Conservation (phyloP, 2,329 filamentous ascomycete species). For the Botryosphaeria dothidea region DNA sequence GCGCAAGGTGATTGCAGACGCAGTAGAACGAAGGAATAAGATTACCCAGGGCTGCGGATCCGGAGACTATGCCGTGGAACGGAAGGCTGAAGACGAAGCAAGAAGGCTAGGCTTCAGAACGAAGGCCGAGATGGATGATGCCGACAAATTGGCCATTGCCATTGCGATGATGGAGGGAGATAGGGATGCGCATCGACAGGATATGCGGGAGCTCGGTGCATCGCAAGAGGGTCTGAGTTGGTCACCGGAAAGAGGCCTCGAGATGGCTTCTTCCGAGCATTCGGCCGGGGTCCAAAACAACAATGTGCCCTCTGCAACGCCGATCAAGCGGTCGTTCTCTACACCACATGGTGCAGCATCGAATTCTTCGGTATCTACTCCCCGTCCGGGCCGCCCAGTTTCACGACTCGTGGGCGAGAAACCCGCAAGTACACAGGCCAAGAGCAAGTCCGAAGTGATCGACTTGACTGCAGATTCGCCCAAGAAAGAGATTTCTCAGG, state of each 20-base stretch:
- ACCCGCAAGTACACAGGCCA: constrained; percentile 18
- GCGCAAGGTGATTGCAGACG: constrained; percentile 69
- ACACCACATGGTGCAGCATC: background rate
- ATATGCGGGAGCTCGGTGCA: constrained; percentile 50
- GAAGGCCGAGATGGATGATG: constrained; percentile 82
- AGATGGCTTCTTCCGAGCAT: constrained; percentile 34
- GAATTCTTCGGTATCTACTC: constrained; percentile 4
- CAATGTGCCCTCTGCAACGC: background rate
- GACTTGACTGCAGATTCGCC: constrained; percentile 21
- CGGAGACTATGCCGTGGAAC: constrained; percentile 64
- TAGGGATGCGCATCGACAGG: constrained; percentile 63
- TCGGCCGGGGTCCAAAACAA: constrained; percentile 31
- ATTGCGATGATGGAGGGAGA: constrained; percentile 84
- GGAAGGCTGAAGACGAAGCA: constrained; percentile 66
- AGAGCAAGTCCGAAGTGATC: constrained; percentile 18
- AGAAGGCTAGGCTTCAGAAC: constrained; percentile 73
- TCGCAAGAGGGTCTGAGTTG: constrained; percentile 37
- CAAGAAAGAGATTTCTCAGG: constrained; percentile 28
- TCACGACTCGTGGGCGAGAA: constrained; percentile 35
- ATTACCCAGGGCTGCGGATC: constrained; percentile 75
- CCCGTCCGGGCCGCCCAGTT: constrained; percentile 31
- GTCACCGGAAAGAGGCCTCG: constrained; percentile 38
- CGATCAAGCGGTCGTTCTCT: background rate
- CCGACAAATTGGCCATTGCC: constrained; percentile 83
- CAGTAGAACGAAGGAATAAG: constrained; percentile 65